Conservation (phyloP, 2,329 filamentous ascomycete genomes). For the Claviceps spartinae region DNA sequence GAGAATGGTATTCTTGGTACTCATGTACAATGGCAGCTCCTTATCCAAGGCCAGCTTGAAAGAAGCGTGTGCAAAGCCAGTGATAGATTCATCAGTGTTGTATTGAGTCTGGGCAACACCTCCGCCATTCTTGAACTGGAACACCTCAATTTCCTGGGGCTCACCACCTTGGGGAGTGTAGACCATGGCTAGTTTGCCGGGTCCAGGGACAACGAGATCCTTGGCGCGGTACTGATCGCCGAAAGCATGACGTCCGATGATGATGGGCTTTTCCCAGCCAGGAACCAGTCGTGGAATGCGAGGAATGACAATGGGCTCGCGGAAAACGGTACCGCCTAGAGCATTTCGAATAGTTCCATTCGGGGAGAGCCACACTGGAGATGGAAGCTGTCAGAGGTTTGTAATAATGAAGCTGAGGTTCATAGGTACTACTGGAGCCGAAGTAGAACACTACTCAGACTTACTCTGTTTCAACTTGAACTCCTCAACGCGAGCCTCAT, state of each 20-base stretch:
- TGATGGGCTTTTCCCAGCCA: slow-evolving; percentile 98
- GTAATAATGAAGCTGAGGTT: not conserved
- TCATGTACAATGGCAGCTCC: slow-evolving; percentile 93
- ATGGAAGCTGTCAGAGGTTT: slow-evolving; percentile 1
- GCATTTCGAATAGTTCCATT: slow-evolving; percentile 76
- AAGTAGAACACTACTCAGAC: slow-evolving; percentile 17
- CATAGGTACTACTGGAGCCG: not conserved
- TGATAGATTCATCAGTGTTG: slow-evolving; percentile 94
- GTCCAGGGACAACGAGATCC: slow-evolving; percentile 69
- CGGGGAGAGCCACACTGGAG: slow-evolving; percentile 90
- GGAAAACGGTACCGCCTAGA: slow-evolving; percentile 91
- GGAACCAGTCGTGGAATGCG: slow-evolving; percentile 85
- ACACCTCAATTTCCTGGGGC: slow-evolving; percentile 80
- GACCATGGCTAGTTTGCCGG: slow-evolving; percentile 86
- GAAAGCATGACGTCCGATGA: slow-evolving; percentile 96
- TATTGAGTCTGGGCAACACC: slow-evolving; percentile 92
- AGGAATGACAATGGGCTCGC: slow-evolving; percentile 94
- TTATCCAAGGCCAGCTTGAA: slow-evolving; percentile 92
- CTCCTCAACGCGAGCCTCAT: slow-evolving; percentile 91
- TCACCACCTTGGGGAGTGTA: slow-evolving; percentile 76
- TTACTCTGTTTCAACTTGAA: slow-evolving; percentile 97
- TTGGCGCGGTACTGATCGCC: slow-evolving; percentile 98
- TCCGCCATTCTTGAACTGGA: slow-evolving; percentile 72
- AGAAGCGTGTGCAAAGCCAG: slow-evolving; percentile 85
- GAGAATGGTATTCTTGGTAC: slow-evolving; percentile 99